A percentile compares a stretch with the other conserved stretches of the same genome.
These are phyloP conservation scores for Tuber indicum DNA, from an alignment of 495 filamentous ascomycete genomes.

Conservation along the genomic window DNA sequence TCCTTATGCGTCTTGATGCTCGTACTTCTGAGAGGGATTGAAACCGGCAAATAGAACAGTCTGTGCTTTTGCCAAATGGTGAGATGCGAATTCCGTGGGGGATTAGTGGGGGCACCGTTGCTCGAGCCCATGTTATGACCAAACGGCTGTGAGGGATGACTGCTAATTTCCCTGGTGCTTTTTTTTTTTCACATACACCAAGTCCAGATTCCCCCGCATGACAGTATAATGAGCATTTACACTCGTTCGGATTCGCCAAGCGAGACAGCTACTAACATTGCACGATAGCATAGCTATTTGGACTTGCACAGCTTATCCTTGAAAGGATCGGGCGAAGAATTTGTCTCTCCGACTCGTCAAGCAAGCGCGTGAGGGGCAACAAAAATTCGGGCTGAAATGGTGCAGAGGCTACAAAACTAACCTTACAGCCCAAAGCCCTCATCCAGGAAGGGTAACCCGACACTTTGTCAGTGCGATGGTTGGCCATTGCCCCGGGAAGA, in stretches of 20 bases:
- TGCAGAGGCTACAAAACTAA: background rate
- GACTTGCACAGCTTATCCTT: background rate
- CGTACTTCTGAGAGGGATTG: background rate
- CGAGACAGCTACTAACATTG: background rate
- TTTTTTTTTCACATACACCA: background rate
- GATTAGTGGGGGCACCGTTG: background rate
- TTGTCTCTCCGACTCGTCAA: background rate
- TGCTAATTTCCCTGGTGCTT: background rate
- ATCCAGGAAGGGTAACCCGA: slow-evolving; percentile 3
- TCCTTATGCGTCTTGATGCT: background rate
- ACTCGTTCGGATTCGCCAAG: background rate
- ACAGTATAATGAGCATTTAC: background rate
- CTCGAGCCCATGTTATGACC: background rate
- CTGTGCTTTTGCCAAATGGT: background rate
- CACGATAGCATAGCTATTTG: background rate
- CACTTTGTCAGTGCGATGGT: background rate
- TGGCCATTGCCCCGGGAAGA: background rate
- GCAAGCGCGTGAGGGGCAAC: slow-evolving; percentile 3
- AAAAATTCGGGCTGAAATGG: background rate
- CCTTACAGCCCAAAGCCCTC: background rate
- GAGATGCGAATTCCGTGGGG: background rate
- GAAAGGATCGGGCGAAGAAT: background rate
- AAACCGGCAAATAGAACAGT: background rate
- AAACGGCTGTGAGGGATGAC: background rate
- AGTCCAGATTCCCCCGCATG: background rate